phyloP scores from a whole-genome alignment of 2,329 filamentous ascomycete genomes.

The Pestalotiopsis sp. region DNA sequence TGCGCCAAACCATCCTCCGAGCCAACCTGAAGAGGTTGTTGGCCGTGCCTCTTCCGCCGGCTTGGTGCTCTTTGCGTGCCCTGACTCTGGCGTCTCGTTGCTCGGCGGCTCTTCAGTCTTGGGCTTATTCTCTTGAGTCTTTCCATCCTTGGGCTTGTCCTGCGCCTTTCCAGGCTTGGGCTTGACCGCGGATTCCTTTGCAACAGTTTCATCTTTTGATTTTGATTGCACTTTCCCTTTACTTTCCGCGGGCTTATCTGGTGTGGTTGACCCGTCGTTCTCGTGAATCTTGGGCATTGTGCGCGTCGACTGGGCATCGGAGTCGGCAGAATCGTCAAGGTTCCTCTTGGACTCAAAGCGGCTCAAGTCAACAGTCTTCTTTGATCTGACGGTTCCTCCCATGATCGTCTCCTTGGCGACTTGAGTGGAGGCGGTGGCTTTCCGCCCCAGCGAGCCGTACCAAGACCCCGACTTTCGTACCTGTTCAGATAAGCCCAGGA shows the following conservation, averaged over 20 bases:
- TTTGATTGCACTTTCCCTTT: background rate
- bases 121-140: background rate
- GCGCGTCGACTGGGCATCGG: conserved; percentile 31
- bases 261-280: conserved; percentile 21
- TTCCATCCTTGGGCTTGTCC: no score
- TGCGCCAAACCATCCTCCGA: conserved; percentile 51
- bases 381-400: conserved; percentile 54
- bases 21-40: conserved; percentile 50
- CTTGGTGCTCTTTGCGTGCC: conserved; percentile 12
- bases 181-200: background rate
- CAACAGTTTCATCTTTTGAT: background rate
- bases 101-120: background rate
- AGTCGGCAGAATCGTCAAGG: conserved; percentile 32
- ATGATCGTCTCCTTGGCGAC: conserved; percentile 64
- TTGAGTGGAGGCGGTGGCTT: conserved; percentile 58
- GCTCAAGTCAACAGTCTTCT: conserved; percentile 49
- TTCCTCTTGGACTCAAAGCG: conserved; percentile 51
- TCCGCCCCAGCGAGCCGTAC: conserved; percentile 65
- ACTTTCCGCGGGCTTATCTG: conserved; percentile 30
- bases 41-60: conserved; percentile 18
- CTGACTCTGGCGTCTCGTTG: background rate
- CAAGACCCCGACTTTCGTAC: conserved; percentile 58
- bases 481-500: conserved; percentile 30
- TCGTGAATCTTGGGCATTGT: conserved; percentile 34
- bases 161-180: no score